A percentile compares a stretch with the other conserved stretches of the same genome.
Conservation (phyloP, 257 asterid genomes). For the Solanum habrochaites region DNA sequence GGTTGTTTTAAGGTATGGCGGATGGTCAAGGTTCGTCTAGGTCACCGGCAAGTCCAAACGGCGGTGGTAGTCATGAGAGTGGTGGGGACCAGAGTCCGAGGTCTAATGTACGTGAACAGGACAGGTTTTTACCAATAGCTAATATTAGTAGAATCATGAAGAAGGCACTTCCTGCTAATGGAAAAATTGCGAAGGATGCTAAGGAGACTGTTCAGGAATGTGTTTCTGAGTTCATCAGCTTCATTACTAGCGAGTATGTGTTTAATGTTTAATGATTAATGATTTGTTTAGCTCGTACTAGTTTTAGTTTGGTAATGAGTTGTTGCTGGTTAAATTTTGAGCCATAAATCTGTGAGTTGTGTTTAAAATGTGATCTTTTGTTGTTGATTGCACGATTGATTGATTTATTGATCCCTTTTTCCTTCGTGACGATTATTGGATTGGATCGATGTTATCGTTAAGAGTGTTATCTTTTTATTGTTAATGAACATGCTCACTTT, state of each 20-base stretch:
- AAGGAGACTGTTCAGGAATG: constrained; percentile 87
- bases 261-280: neutral
- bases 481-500: neutral
- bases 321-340: neutral
- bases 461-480: neutral
- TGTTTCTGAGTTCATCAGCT: constrained; percentile 79
- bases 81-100: constrained; percentile 75
- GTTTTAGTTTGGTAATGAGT: neutral
- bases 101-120: constrained; percentile 69
- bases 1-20: constrained; percentile 32
- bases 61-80: constrained; percentile 58
- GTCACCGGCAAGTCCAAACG: constrained; percentile 46
- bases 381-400: neutral
- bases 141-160: constrained; percentile 80
- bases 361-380: neutral
- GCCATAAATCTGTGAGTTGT: neutral
- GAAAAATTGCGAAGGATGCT: constrained; percentile 77
- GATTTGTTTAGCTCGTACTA: neutral
- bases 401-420: neutral
- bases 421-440: neutral
- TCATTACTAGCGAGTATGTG: constrained; percentile 81
- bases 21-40: constrained; percentile 41
- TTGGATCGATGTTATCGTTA: neutral
- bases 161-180: constrained; percentile 69
- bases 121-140: constrained; percentile 70